Evolutionary conservation across 192 early-diverging fungal species (phyloP).

Genomic region (Ramicandelaber brevisporus): DNA sequence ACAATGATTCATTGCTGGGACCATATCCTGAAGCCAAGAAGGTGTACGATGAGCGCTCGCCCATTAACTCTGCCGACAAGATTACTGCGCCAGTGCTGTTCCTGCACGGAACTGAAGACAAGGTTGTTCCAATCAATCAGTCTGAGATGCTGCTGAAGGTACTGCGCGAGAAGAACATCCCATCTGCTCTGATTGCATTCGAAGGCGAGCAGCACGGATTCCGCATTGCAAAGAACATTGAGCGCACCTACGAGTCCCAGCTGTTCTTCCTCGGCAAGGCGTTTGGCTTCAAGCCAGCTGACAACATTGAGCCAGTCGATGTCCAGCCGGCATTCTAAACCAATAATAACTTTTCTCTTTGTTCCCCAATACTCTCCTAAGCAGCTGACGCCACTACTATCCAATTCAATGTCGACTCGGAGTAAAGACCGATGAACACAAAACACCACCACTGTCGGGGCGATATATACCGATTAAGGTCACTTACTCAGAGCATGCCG

Average conservation of each 20-base stretch:
- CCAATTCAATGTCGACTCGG: too few relatives aligned
- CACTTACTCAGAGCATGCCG: too few relatives aligned
- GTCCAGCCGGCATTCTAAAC: too few relatives aligned
- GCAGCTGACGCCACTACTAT: too few relatives aligned
- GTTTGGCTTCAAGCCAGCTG: conserved; percentile 29
- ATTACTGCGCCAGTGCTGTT: conserved; percentile 37
- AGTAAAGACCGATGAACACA: too few relatives aligned
- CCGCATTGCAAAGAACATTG: conserved; percentile 34
- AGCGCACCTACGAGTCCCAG: conserved; percentile 28
- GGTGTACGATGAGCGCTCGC: conserved; percentile 34
- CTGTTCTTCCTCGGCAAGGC: conserved; percentile 40
- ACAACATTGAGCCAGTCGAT: conserved; percentile 13
- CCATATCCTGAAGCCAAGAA: conserved; percentile 22
- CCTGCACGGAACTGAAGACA: conserved; percentile 47
- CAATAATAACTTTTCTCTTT: conserved; percentile 5
- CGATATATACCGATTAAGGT: too few relatives aligned
- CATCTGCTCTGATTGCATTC: conserved; percentile 30
- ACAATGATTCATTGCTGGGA: conserved; percentile 29
- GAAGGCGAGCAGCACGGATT: conserved; percentile 48
- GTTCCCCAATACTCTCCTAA: too few relatives aligned
- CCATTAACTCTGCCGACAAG: conserved; percentile 25
- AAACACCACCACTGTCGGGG: too few relatives aligned
- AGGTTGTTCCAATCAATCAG: conserved; percentile 52
- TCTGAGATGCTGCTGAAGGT: conserved; percentile 43
- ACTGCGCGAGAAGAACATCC: conserved; percentile 26